These are phyloP conservation scores for Lunularia cruciata DNA, from an alignment of 225 moss, liverwort and hornwort species.

Conservation along the genomic window DNA sequence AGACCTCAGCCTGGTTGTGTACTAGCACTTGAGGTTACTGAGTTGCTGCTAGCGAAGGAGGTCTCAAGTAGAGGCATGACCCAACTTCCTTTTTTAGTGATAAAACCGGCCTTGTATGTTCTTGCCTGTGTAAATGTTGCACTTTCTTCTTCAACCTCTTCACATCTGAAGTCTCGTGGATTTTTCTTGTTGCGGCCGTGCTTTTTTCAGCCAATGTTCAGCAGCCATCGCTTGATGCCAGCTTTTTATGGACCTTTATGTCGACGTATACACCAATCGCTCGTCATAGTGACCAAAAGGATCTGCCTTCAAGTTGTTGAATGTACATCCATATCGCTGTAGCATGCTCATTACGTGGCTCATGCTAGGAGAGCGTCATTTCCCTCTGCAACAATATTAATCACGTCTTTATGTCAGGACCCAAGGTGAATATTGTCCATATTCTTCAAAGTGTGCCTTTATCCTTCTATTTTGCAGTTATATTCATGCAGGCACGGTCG, in stretches of 20 bases:
- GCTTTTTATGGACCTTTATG: background rate
- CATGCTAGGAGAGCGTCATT: too few relatives aligned
- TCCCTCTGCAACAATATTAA: too few relatives aligned
- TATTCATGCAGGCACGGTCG: too few relatives aligned
- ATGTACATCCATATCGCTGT: too few relatives aligned
- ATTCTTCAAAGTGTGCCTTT: too few relatives aligned
- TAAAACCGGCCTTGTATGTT: background rate
- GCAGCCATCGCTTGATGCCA: background rate
- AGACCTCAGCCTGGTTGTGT: slow-evolving; percentile 19
- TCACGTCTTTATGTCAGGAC: too few relatives aligned
- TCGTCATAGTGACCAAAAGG: background rate
- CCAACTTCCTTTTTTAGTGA: background rate
- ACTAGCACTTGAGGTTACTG: slow-evolving; percentile 16
- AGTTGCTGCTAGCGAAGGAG: slow-evolving; percentile 22
- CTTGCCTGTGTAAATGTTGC: background rate
- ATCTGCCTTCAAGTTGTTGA: too few relatives aligned
- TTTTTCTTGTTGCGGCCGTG: background rate
- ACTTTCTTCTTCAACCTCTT: background rate
- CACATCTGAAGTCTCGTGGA: background rate
- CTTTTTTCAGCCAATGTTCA: background rate
- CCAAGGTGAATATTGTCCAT: too few relatives aligned
- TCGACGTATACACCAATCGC: background rate
- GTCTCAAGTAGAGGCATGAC: slow-evolving; percentile 15
- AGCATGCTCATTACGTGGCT: too few relatives aligned
- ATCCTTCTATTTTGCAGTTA: too few relatives aligned